Evolutionary conservation across 805 yeast genomes (phyloP), one percentile per base, ranked within the genome.

Genomic region (Candida silvatica): DNA sequence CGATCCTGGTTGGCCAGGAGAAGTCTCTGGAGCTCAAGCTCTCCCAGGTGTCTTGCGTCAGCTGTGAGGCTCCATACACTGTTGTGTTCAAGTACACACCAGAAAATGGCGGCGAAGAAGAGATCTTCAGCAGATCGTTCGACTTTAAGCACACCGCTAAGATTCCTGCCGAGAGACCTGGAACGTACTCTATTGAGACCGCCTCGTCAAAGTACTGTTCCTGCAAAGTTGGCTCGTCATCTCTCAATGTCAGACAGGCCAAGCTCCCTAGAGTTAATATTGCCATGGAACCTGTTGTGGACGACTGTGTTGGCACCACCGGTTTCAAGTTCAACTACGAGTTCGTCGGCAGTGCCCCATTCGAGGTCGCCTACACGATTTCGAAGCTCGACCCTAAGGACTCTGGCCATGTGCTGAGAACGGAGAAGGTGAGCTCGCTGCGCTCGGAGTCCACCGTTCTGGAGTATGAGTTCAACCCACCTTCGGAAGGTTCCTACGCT

Each of bases 231-330:
- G 85, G 79, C n/a, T 61, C 72, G 8, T 66, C 77, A 1, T 54
- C 63, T 2, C 63, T 81, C 8, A 50, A 62, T 14, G 67, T 85
- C 1, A 37, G 47, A n/a, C 43, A 52, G 9, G 71, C 69, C 1
- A 52, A 52, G 2, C 34, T 43, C 26, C 73, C 71, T 3, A 65
- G 69, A 2, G 60, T 68, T 15, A 49, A 51, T 3, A 64, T 74
- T 12, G 30, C 45, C 2, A 74, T 86, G 1, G 63, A 63, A 11
- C 75, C 90, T 3, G 74, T 90, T 3, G 64, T 75, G 18, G 97
- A 90, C 48, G 74, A 80, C 32, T 92, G 99, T 61, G 82, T 92
- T 20, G 98, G 98, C 0, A 85, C 87, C 30, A 78, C 86, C 6
- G 98, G 97, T 0, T 74, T 66, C 45, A 63, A 64, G 17, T 75